phyloP scores from a whole-genome alignment of 2,329 filamentous ascomycete genomes.

The Thelonectria rubi region DNA sequence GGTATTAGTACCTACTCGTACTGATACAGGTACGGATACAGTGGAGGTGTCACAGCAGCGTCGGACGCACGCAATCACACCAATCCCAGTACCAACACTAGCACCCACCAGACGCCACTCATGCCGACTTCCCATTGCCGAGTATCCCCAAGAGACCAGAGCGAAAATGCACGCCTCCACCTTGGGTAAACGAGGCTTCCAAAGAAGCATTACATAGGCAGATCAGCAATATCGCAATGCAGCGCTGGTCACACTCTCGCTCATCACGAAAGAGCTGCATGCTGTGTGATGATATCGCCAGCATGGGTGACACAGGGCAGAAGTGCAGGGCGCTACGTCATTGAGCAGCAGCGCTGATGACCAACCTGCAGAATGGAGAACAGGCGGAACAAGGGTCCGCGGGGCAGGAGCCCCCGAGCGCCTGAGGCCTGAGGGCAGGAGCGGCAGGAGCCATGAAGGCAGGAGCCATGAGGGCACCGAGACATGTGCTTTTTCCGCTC shows the following conservation, averaged over 20 bases:
- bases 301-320: slow-evolving; percentile 4
- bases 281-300: slow-evolving; percentile 10
- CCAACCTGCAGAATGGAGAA: neutral
- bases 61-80: neutral
- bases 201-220: neutral
- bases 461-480: neutral
- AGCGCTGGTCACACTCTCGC: neutral
- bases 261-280: neutral
- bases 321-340: slow-evolving; percentile 38
- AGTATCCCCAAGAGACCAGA: too few relatives aligned
- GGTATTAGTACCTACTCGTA: too few relatives aligned
- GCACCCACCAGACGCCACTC: neutral
- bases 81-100: neutral
- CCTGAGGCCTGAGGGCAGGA: too few relatives aligned
- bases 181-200: neutral
- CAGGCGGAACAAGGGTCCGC: slow-evolving; percentile 5
- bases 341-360: slow-evolving; percentile 31
- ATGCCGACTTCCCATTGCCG: too few relatives aligned
- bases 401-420: too few relatives aligned
- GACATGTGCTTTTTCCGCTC: slow-evolving; percentile 19
- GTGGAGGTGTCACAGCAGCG: too few relatives aligned
- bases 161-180: neutral
- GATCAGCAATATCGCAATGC: neutral
- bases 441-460: too few relatives aligned
- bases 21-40: too few relatives aligned